Base-by-base conservation (phyloP, 169 alveolate species). In the Pseudocohnilembus persalinus region DNA sequence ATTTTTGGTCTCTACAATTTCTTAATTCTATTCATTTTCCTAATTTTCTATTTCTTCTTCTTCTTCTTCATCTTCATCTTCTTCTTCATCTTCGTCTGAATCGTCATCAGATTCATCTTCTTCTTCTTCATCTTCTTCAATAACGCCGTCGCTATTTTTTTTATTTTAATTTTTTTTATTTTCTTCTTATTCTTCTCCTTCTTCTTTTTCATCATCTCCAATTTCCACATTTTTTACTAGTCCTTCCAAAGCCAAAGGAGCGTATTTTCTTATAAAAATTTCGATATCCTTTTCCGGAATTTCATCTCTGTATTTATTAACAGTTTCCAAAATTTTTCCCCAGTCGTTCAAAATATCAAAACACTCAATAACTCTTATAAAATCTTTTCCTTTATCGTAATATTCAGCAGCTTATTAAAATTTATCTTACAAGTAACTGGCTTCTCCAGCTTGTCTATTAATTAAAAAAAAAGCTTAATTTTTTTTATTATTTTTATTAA, bases 321-420 rank as follows among this genome's bases (percentile, higher is more conserved):
- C 30, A 32, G 90, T 76, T 31, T 77, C 81, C 25, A 87, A 82
- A 29, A 87, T 77, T 31, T 73, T 73, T 26, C 89, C 95, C 90
- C 93, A 93, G 1, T 84, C 82, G 33, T 85, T 84, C 26, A 73
- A 34, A 15, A 81, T 34, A 73, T 92, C 95, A 32, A 31, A 86
- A 64, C 93, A 89, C n/a, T 92, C 95, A 30, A 89, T 84, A 25
- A 92, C 90, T 87, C 83, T 85, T 4, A 89, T 63, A 63, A 74
- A 76, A 31, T 88, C 83, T 15, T 82, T 89, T 29, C 85, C 77
- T 72, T 84, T 84, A 0, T 31, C 30, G 83, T 87, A 93, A 64
- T 73, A 73, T 26, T 90, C 88, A 16, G 92, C 93, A 4, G 96
- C 93, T 77, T 79, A 31, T 24, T 31, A 29, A 35, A 77, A 90